Evolutionary conservation across 2,329 filamentous ascomycete species (phyloP).

Genomic region (Fusarium nurragi): DNA sequence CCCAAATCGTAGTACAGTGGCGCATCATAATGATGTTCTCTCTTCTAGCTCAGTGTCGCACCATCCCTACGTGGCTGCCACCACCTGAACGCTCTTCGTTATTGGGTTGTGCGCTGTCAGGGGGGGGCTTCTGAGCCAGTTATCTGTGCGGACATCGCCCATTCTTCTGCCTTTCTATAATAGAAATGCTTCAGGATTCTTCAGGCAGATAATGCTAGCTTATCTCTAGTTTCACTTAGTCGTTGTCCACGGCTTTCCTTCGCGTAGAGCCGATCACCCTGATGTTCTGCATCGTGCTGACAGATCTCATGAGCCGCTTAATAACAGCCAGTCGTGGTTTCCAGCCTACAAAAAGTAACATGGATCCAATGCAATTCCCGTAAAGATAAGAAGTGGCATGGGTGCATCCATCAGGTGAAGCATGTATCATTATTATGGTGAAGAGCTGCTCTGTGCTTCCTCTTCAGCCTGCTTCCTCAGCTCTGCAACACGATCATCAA

Average conservation of each 20-base stretch:
- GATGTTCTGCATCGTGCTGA: conserved; percentile 9
- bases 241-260: neutral
- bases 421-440: conserved; percentile 1
- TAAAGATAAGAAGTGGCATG: neutral
- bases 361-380: conserved; percentile 1
- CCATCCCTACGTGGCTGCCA: neutral
- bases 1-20: conserved; percentile 21
- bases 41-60: conserved; percentile 1
- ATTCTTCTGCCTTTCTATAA: neutral
- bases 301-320: conserved; percentile 1
- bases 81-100: neutral
- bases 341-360: neutral
- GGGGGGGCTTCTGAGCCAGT: neutral
- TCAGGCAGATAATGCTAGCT: neutral
- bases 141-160: neutral
- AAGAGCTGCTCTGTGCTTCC: conserved; percentile 15
- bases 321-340: conserved; percentile 3
- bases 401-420: neutral
- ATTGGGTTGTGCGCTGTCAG: conserved; percentile 8
- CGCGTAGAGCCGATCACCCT: neutral
- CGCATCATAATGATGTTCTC: conserved; percentile 25
- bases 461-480: conserved; percentile 38
- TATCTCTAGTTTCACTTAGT: neutral
- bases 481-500: conserved; percentile 76
- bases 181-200: neutral